Evolutionary conservation across 139 green algal species (phyloP), one percentile per base, ranked within the genome.

Genomic region (Micromonas pusilla): DNA sequence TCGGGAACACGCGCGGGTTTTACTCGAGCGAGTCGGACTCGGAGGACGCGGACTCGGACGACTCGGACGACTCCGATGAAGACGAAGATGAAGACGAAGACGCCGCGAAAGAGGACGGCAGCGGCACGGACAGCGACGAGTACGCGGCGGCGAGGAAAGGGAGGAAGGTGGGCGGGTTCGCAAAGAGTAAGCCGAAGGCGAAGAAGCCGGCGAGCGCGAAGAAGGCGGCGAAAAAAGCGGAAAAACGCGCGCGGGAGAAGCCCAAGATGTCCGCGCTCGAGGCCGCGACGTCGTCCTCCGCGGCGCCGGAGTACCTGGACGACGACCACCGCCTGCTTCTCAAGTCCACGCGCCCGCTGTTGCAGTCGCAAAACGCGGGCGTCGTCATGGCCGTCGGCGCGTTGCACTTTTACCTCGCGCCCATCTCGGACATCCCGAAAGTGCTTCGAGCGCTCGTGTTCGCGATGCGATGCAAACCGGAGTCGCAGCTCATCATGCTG

Each of bases 301-400:
- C 16, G 45, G 16, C 34, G 5, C 37, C 68, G 37, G 68, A 63
- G n/a, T 77, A 13, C n/a, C 28, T 75, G 4, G 72, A 78, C 53
- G 77, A 81, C 9, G 77, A 81, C 38, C 77, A 77, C 77, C 21
- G 66, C 16, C 70, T 81, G 45, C 62, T 81, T 33, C 32, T 81
- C 32, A 32, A 66, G 21, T 81, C 37, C 34, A 78, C 66, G 13
- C 37, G 77, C 16, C 77, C 77, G 30, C 31, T 81, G 63, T 33
- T 81, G 67, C 77, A 81, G 34, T 77, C 66, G n/a, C 64, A 70
- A 39, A 81, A 81, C 52, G 30, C 77, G 19, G 77, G 57, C 2
- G 77, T 75, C 31, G 77, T 81, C n/a, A 78, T 81, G 77, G 77
- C 66, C 3, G 66, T 68, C 19, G 77, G 36, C 3, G 28, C 77